Evolutionary conservation across 805 yeast species (phyloP).

Genomic region (Kuraishia capsulata): DNA sequence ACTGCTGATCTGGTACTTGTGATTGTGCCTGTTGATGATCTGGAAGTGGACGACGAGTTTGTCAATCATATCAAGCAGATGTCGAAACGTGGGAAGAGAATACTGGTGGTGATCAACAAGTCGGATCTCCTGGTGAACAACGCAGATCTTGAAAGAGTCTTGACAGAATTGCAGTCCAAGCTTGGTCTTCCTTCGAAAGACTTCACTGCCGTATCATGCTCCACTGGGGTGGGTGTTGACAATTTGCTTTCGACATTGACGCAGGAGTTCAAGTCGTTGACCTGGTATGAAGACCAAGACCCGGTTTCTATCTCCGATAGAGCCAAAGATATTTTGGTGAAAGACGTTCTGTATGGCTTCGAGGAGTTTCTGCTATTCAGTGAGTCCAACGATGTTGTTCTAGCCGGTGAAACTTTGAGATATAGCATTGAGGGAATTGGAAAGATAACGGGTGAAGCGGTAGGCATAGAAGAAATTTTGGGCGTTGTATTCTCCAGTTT

Average conservation of each 20-base stretch:
- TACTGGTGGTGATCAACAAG: constrained; percentile 50
- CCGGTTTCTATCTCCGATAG: constrained; percentile 71
- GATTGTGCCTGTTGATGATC: constrained; percentile 40
- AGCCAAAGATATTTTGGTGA: constrained; percentile 60
- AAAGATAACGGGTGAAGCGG: constrained; percentile 80
- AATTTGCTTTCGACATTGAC: constrained; percentile 34
- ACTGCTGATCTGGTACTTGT: constrained; percentile 63
- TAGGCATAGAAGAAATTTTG: constrained; percentile 83
- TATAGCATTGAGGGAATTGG: constrained; percentile 83
- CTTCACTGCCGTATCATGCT: constrained; percentile 50
- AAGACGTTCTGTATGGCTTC: constrained; percentile 72
- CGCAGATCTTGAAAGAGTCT: constrained; percentile 8
- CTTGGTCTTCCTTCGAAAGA: constrained; percentile 16
- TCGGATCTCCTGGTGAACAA: constrained; percentile 32
- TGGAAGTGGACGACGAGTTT: constrained; percentile 26
- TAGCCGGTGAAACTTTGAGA: constrained; percentile 70
- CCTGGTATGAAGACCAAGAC: constrained; percentile 42
- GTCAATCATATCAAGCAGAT: constrained; percentile 25
- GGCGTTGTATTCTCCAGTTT: constrained; percentile 88
- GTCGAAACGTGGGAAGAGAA: constrained; percentile 17
- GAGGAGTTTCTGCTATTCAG: constrained; percentile 47
- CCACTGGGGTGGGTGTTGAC: constrained; percentile 44
- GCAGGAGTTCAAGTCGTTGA: constrained; percentile 33
- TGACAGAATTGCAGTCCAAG: constrained; percentile 16
- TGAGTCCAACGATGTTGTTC: constrained; percentile 57